These are phyloP conservation scores for Peronospora farinosa DNA, from an alignment of 352 stramenopile species.

Conservation along the genomic window DNA sequence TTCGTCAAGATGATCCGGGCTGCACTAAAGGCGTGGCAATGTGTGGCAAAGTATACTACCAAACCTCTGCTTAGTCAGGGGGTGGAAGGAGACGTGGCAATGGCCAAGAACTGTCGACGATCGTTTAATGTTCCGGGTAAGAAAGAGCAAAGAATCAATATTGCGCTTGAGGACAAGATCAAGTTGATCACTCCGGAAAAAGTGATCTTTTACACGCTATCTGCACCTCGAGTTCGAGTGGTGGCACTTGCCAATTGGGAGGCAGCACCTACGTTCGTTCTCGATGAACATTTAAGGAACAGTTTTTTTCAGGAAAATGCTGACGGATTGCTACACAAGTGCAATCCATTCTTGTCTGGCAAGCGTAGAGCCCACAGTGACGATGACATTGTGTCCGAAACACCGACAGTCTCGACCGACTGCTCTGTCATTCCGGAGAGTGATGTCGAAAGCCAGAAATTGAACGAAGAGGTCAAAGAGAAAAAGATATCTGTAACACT, in stretches of 20 bases:
- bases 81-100: slow-evolving; percentile 19
- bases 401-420: slow-evolving; percentile 23
- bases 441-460: slow-evolving; percentile 7
- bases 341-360: slow-evolving; percentile 28
- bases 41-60: slow-evolving; percentile 20
- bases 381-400: slow-evolving; percentile 23
- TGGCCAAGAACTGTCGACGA: slow-evolving; percentile 24
- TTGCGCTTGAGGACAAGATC: slow-evolving; percentile 30
- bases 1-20: slow-evolving; percentile 14
- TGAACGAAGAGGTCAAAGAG: slow-evolving; percentile 9
- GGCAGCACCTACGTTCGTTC: slow-evolving; percentile 17
- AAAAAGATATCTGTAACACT: background rate
- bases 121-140: slow-evolving; percentile 4
- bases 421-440: slow-evolving; percentile 20
- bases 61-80: slow-evolving; percentile 27
- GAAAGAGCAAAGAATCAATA: slow-evolving; percentile 9
- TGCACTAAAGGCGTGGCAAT: slow-evolving; percentile 24
- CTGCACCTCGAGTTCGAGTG: slow-evolving; percentile 12
- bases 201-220: slow-evolving; percentile 4
- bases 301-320: slow-evolving; percentile 11
- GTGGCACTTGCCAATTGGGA: slow-evolving; percentile 29
- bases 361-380: slow-evolving; percentile 20
- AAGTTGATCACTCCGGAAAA: slow-evolving; percentile 20
- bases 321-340: slow-evolving; percentile 28
- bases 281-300: slow-evolving; percentile 18